These are phyloP conservation scores for Fusarium sacchari DNA, from an alignment of 2,329 filamentous ascomycete species.

Conservation along the genomic window DNA sequence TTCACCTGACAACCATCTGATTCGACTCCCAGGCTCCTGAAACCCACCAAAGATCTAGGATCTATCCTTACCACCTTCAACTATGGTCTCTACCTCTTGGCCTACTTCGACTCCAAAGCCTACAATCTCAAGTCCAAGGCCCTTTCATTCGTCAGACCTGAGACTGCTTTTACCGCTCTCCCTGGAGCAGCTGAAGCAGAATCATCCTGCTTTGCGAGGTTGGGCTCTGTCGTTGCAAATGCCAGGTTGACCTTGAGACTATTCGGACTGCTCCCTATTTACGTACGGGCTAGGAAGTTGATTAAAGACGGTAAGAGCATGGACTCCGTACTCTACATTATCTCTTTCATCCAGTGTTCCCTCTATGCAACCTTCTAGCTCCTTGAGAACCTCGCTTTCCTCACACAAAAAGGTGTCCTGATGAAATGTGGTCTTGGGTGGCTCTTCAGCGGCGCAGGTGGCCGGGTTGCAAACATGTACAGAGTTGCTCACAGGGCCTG, in stretches of 20 bases:
- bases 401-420: background rate
- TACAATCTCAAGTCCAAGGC: background rate
- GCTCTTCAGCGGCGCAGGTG: background rate
- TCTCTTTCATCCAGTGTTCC: background rate
- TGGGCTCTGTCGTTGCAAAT: background rate
- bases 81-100: background rate
- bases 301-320: background rate
- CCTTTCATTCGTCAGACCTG: background rate
- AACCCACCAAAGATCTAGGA: background rate
- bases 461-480: background rate
- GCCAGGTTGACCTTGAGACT: background rate
- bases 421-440: background rate
- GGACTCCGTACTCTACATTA: background rate
- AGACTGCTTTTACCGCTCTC: accelerated
- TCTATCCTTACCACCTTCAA: background rate
- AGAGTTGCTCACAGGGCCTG: background rate
- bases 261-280: background rate
- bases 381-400: background rate
- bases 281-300: background rate
- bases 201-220: background rate
- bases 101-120: background rate
- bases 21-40: background rate
- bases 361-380: background rate
- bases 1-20: background rate
- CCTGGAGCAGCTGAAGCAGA: background rate